phyloP scores from a whole-genome alignment of 1,139 yeast genomes.

The Blastobotrys raffinosifermentans region DNA sequence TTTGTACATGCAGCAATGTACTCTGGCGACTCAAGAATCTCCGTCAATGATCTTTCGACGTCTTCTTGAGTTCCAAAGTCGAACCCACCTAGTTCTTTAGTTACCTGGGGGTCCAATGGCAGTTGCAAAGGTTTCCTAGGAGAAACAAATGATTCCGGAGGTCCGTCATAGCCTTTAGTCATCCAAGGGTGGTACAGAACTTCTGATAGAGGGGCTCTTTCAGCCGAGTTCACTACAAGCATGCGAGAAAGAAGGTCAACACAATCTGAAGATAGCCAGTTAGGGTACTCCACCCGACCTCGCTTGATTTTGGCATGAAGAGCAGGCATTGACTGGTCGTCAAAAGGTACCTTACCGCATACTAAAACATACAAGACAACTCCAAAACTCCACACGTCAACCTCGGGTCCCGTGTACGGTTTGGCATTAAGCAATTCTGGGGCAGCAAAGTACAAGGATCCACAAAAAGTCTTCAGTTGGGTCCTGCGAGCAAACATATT shows the following conservation, averaged over 20 bases:
- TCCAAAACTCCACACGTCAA: conserved; percentile 98
- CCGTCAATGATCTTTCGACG: conserved; percentile 51
- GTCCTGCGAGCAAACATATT: conserved; percentile 72
- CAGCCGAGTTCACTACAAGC: conserved; percentile 83
- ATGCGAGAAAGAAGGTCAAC: conserved; percentile 77
- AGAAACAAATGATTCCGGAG: conserved; percentile 69
- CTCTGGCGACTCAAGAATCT: conserved; percentile 57
- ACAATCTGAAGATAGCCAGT: conserved; percentile 73
- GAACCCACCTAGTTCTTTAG: conserved; percentile 69
- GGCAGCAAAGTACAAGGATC: conserved; percentile 96
- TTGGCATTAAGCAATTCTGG: conserved; percentile 91
- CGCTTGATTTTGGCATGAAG: conserved; percentile 90
- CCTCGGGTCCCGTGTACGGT: conserved; percentile 95
- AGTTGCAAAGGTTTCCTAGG: conserved; percentile 64
- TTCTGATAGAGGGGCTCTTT: conserved; percentile 74
- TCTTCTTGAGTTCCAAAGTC: conserved; percentile 71
- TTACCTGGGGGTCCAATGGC: conserved; percentile 66
- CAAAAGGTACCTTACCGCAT: conserved; percentile 97
- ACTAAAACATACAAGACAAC: conserved; percentile 90
- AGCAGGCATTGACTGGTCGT: conserved; percentile 88
- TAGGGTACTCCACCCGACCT: conserved; percentile 90
- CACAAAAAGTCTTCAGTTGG: conserved; percentile 89
- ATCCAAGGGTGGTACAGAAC: conserved; percentile 93
- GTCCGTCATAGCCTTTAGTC: conserved; percentile 76
- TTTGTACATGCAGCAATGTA: conserved; percentile 60